A percentile compares a stretch with the other conserved stretches of the same genome.
Evolutionary conservation across 2,329 filamentous ascomycete species (phyloP).

Genomic region (Fusarium chuoi): DNA sequence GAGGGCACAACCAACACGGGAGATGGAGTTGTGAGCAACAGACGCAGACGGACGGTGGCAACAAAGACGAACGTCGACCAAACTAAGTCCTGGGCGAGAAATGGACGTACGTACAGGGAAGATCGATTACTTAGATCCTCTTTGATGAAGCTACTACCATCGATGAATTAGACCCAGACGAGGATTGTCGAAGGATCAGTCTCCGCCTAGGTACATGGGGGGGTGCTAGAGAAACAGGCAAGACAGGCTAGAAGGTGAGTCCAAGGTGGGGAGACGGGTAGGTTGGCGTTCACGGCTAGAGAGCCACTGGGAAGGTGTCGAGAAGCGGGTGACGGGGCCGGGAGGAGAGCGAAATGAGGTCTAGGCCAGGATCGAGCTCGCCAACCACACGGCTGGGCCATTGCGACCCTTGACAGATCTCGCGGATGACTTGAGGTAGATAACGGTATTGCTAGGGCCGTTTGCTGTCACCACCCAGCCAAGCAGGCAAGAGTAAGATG

Average conservation of each 20-base stretch:
- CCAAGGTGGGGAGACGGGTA: slow-evolving; percentile 41
- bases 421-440: slow-evolving; percentile 35
- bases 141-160: slow-evolving; percentile 37
- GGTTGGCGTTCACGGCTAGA: slow-evolving; percentile 37
- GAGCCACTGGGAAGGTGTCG: slow-evolving; percentile 43
- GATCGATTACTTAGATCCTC: slow-evolving; percentile 39
- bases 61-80: slow-evolving; percentile 32
- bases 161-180: slow-evolving; percentile 43
- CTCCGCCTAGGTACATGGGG: slow-evolving; percentile 37
- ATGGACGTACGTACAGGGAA: slow-evolving; percentile 32
- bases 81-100: slow-evolving; percentile 11
- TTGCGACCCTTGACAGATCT: slow-evolving; percentile 43
- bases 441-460: slow-evolving; percentile 31
- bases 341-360: slow-evolving; percentile 45
- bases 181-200: slow-evolving; percentile 44
- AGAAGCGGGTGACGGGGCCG: slow-evolving; percentile 45
- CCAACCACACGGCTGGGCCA: slow-evolving; percentile 44
- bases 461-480: slow-evolving; percentile 17
- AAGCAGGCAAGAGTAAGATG: slow-evolving; percentile 6
- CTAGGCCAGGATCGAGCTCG: slow-evolving; percentile 39
- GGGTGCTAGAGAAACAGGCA: slow-evolving; percentile 37
- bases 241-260: slow-evolving; percentile 17
- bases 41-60: slow-evolving; percentile 37
- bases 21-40: slow-evolving; percentile 26
- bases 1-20: slow-evolving; percentile 30